A percentile compares a stretch with the other conserved stretches of the same genome.
phyloP scores from a whole-genome alignment of 208 protist genomes.

The Acanthamoeba divionensis region DNA sequence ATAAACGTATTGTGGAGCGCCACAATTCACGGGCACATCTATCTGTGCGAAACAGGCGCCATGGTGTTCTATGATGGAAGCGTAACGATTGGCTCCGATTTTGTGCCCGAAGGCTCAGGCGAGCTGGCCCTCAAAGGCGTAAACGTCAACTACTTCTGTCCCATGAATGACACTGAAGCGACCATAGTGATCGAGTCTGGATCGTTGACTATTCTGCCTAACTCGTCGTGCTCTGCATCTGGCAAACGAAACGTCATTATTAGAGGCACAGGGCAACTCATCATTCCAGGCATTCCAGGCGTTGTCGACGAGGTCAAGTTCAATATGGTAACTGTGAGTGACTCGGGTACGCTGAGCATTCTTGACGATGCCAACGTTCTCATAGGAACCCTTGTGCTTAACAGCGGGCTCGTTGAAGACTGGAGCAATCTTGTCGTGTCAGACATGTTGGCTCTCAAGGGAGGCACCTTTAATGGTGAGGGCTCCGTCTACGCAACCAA shows the following conservation, averaged over 20 bases:
- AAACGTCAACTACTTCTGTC: background rate
- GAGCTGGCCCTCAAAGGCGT: background rate
- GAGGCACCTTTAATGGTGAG: no score
- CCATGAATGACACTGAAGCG: conserved; percentile 29
- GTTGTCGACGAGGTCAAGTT: conserved; percentile 46
- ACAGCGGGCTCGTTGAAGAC: background rate
- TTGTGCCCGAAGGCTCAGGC: background rate
- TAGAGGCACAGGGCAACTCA: background rate
- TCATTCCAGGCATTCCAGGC: background rate
- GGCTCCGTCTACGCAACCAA: no score
- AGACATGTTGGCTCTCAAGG: background rate
- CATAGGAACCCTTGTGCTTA: background rate
- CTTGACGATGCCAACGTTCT: background rate
- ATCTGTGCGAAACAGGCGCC: background rate
- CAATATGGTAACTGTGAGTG: background rate
- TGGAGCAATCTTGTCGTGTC: background rate
- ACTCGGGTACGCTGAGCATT: background rate
- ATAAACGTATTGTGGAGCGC: background rate
- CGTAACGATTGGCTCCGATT: background rate
- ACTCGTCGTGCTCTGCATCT: background rate
- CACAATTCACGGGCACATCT: background rate
- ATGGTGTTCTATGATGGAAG: background rate
- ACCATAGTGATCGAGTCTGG: background rate
- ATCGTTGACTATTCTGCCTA: conserved; percentile 37
- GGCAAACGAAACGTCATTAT: background rate